Evolutionary conservation across 2,329 filamentous ascomycete genomes (phyloP), one percentile per base, ranked within the genome.

Genomic region (Aspergillus costaricaensis): DNA sequence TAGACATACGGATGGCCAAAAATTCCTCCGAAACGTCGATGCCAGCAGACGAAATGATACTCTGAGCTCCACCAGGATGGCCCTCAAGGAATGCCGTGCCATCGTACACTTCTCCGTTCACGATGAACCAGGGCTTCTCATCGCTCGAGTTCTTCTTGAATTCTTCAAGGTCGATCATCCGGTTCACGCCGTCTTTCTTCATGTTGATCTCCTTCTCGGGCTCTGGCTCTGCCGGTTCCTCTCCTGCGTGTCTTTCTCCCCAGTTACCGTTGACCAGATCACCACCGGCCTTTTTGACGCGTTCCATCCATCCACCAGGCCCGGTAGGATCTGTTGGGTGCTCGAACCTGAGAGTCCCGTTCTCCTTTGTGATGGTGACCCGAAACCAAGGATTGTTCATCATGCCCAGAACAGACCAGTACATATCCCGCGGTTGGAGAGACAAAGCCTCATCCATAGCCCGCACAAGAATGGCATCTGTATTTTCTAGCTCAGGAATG

Each of bases 381-480:
- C 93, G 84, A 74, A 90, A 97, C 93, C 93, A 97, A 0, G 91
- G 91, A 68, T 96, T 96, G 77, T 96, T 96, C 93, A 97, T 96
- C 93, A 97, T 97, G 0, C 93, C 92, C 41, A 96, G 79, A 2
- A 96, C 92, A 62, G 87, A 92, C 93, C 93, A 97, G 78, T 96
- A 96, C 91, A 96, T 95, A 70, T 97, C 93, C 62, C 91, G 84
- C 4, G 93, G 93, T 73, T 96, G 92, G 0, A 91, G 81, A 75
- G 90, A 91, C 86, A 96, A 89, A 57, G 88, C 85, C 65, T 96
- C 93, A 67, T 97, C 93, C 92, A 96, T 96, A 4, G 89, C 89
- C 48, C 93, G 84, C 5, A 96, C 87, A 70, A 96, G 83, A 39
- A 97, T 86, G 68, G 92, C 91, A 47, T 87, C 84, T 0, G 90